These are phyloP conservation scores for Picea glauca DNA, from an alignment of 75 land plant species.

Conservation along the genomic window DNA sequence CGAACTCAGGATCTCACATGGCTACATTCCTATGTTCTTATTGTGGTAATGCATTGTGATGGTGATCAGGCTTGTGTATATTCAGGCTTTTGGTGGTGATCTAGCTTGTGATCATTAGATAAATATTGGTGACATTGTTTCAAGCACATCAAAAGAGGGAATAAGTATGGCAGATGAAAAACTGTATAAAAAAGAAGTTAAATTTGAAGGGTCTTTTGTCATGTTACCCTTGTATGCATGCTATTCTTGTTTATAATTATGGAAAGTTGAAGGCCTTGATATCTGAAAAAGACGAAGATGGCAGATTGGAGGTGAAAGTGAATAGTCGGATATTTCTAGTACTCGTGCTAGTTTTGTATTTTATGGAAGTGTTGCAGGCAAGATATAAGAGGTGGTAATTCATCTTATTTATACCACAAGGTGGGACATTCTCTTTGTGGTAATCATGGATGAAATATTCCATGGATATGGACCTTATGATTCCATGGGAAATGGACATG, in stretches of 20 bases:
- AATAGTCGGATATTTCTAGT: slow-evolving; percentile 43
- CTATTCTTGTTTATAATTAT: slow-evolving; percentile 23
- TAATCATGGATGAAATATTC: slow-evolving; percentile 40
- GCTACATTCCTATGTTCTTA: slow-evolving; percentile 54
- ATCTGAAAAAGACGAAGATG: slow-evolving; percentile 67
- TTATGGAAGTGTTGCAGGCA: slow-evolving; percentile 39
- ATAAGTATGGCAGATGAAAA: not conserved
- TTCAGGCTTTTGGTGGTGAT: slow-evolving; percentile 14
- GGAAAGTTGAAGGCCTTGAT: slow-evolving; percentile 26
- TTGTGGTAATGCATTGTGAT: slow-evolving; percentile 47
- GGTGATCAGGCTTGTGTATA: slow-evolving; percentile 4
- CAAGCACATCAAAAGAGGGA: slow-evolving; percentile 35
- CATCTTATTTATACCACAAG: slow-evolving; percentile 78
- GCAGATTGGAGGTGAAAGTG: slow-evolving; percentile 59
- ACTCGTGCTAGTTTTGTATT: slow-evolving; percentile 75
- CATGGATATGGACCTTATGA: slow-evolving; percentile 24
- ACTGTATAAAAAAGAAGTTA: slow-evolving; percentile 5
- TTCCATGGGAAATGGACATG: too few relatives aligned
- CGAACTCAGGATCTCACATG: slow-evolving; percentile 49
- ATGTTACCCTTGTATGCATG: slow-evolving; percentile 84
- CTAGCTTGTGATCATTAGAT: slow-evolving; percentile 25
- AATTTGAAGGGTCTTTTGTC: slow-evolving; percentile 41
- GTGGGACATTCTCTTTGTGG: slow-evolving; percentile 72
- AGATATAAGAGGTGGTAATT: slow-evolving; percentile 19
- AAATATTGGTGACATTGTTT: slow-evolving; percentile 45